Percentiles rank a stretch among this genome's conserved stretches.
Evolutionary conservation across 257 asterid genomes (phyloP).

Genomic region (Vinca minor): DNA sequence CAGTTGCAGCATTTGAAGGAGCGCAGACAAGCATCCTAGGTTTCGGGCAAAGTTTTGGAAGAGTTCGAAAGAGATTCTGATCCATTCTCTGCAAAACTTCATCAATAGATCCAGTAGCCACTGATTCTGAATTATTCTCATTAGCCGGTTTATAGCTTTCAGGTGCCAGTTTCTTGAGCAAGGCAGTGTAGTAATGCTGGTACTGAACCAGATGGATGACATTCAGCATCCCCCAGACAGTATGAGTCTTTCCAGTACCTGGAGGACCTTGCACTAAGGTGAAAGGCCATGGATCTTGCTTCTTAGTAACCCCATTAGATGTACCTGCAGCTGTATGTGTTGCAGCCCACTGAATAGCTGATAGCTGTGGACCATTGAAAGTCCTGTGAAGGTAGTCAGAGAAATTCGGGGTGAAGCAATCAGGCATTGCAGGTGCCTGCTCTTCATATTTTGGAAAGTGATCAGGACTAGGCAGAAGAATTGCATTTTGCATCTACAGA

Average conservation of each 20-base stretch:
- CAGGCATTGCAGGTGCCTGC: conserved; percentile 97
- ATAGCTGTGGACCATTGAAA: conserved; percentile 84
- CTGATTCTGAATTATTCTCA: conserved; percentile 63
- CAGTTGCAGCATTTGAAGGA: conserved; percentile 99
- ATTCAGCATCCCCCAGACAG: conserved; percentile 99
- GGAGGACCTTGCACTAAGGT: conserved; percentile 99
- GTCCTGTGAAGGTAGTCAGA: conserved; percentile 67
- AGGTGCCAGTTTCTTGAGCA: conserved; percentile 93
- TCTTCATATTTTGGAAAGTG: conserved; percentile 96
- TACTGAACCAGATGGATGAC: conserved; percentile 99
- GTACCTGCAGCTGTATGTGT: conserved; percentile 97
- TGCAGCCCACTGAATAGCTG: conserved; percentile 99
- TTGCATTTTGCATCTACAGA: conserved; percentile 93
- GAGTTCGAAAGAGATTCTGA: conserved; percentile 90
- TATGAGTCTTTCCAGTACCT: conserved; percentile 97
- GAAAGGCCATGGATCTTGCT: conserved; percentile 98
- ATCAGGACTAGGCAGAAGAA: conserved; percentile 92
- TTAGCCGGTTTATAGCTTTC: conserved; percentile 91
- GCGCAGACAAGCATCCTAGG: conserved; percentile 99
- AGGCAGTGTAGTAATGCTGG: conserved; percentile 94
- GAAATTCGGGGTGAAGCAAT: conserved; percentile 90
- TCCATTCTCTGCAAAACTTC: conserved; percentile 98
- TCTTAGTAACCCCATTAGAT: conserved; percentile 63
- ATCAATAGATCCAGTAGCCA: conserved; percentile 81
- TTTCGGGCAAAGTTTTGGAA: conserved; percentile 96